A percentile compares a stretch with the other conserved stretches of the same genome.
phyloP scores from a whole-genome alignment of 2,329 filamentous ascomycete species.

The Cercospora zeae-maydis region DNA sequence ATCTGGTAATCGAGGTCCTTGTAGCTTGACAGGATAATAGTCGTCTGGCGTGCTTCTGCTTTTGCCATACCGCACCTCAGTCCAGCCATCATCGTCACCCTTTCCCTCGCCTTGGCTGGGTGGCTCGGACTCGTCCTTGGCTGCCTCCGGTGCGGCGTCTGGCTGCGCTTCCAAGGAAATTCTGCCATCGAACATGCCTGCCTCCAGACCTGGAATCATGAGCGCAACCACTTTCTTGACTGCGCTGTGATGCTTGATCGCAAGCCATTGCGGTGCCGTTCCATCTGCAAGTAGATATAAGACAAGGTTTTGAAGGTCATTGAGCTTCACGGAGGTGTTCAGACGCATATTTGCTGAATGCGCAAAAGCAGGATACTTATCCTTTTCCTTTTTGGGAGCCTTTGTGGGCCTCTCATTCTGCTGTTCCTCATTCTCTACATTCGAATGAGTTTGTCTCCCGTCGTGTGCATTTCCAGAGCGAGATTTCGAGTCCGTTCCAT shows the following conservation, averaged over 20 bases:
- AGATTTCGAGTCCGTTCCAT: conserved; percentile 1
- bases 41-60: conserved; percentile 46
- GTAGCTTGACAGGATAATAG: conserved; percentile 48
- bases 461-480: conserved; percentile 20
- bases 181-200: conserved; percentile 75
- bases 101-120: conserved; percentile 14
- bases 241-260: conserved; percentile 54
- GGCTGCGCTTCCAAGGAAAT: conserved; percentile 36
- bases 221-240: conserved; percentile 76
- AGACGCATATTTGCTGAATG: conserved; percentile 53
- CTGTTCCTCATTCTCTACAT: conserved; percentile 27
- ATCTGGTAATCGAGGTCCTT: conserved; percentile 40
- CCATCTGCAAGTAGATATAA: conserved; percentile 62
- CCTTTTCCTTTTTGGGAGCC: conserved; percentile 29
- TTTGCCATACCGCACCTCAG: conserved; percentile 22
- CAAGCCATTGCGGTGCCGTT: conserved; percentile 60
- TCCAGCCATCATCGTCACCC: conserved; percentile 10
- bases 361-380: conserved; percentile 52
- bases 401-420: conserved; percentile 29
- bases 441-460: not conserved
- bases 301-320: conserved; percentile 56
- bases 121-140: conserved; percentile 2
- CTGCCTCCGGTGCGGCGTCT: not conserved
- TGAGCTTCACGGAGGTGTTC: conserved; percentile 54
- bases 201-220: conserved; percentile 88